Conservation (phyloP, 345 rosid genomes). For the Sisymbrium altissimum region DNA sequence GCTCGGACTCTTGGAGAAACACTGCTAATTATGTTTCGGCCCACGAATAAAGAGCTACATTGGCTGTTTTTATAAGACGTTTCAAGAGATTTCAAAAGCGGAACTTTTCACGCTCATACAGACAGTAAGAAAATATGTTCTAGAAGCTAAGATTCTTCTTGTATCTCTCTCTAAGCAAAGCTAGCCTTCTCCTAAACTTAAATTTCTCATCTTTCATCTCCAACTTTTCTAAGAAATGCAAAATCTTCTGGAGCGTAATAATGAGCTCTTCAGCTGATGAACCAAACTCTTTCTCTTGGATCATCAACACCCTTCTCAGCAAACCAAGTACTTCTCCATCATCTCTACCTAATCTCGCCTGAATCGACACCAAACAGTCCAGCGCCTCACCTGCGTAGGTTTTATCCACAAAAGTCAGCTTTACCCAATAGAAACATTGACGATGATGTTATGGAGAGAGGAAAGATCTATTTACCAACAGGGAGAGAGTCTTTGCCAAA, state of each 20-base stretch:
- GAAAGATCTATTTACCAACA: constrained; percentile 51
- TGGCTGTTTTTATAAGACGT: constrained; percentile 32
- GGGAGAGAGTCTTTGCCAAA: constrained; percentile 79
- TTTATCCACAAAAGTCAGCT: background rate
- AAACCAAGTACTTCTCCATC: constrained; percentile 43
- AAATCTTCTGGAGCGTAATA: constrained; percentile 59
- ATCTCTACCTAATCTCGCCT: constrained; percentile 52
- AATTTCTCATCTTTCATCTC: constrained; percentile 70
- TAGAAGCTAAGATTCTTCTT: constrained; percentile 42
- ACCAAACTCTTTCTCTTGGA: constrained; percentile 77
- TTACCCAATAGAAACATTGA: background rate
- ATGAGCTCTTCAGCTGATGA: constrained; percentile 60
- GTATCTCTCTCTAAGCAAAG: constrained; percentile 51
- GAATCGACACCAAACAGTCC: constrained; percentile 73
- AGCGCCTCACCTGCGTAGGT: constrained; percentile 65
- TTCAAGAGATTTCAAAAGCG: too few relatives aligned
- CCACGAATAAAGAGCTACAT: constrained; percentile 90
- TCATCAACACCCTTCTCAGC: constrained; percentile 60
- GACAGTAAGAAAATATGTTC: background rate
- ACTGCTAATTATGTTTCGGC: constrained; percentile 82
- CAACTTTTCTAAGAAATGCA: constrained; percentile 56
- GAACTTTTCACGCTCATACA: too few relatives aligned
- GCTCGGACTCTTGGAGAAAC: constrained; percentile 93
- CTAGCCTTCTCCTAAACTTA: constrained; percentile 56
- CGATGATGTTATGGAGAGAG: background rate